Base-by-base conservation (phyloP, 1,284 basidiomycete species). In the Microbotryum intermedium region DNA sequence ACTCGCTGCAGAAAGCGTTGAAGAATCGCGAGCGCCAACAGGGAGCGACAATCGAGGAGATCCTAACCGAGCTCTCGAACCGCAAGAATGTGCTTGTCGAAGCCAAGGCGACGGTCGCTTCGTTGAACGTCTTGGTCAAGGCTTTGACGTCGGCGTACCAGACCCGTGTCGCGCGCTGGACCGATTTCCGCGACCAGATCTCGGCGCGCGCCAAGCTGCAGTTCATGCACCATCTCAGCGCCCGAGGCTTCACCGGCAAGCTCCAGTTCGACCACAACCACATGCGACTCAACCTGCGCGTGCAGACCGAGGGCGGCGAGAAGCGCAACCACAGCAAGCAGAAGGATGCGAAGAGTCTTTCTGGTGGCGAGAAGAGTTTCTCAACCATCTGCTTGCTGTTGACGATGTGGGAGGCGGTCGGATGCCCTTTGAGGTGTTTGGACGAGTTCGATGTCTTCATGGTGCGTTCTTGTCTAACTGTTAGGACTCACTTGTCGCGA, bases 311-410 rank as follows among this genome's bases (percentile, higher is more conserved):
- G 23, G 51, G 46, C 43, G 43, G 34, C 30, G 48, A 43, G 56
- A 55, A 29, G 46, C 48, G 30, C 57, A 58, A 56, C 25, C 83
- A 87, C 78, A 88, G 86, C 9, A 86, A 89, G 63, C 85, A 88
- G 66, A 84, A 87, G 72, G 78, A 80, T 42, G 53, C 88, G 5
- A 83, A 83, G 48, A 84, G 87, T 29, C 81, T 98, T 43, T 79
- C 77, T 1, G 93, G 93, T 52, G 93, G 94, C 47, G 94, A 98
- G 76, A 94, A 97, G 73, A 94, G 90, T 6, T 99, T 95, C 77
- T 89, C 91, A 7, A 98, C 95, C 0, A 91, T 97, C 65, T 94
- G 90, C 69, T 76, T 99, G 55, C 78, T 99, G 53, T 78, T 97
- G 30, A 86, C 95, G 7, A 78, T 99, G 48, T 99, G 95, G 95